These are phyloP conservation scores for Leccinum obscurum DNA, from an alignment of 768 basidiomycete species.

Conservation along the genomic window DNA sequence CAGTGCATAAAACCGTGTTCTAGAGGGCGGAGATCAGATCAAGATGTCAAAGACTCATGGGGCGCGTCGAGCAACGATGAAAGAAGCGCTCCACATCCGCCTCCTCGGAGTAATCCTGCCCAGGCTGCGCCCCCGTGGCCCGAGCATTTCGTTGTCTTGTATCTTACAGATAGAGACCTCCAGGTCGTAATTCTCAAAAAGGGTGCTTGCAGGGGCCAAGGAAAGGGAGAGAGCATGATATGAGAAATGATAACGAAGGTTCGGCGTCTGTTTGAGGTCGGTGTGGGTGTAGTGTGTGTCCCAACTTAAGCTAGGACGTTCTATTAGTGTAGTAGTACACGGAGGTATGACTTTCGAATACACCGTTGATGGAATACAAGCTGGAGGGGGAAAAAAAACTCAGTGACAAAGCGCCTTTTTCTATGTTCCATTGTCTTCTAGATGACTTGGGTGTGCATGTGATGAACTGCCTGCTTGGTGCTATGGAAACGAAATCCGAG, in stretches of 20 bases:
- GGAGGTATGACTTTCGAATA: background rate
- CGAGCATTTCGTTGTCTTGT: too few relatives aligned
- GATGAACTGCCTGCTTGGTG: constrained; percentile 31
- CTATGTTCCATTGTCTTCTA: constrained; percentile 21
- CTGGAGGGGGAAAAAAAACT: background rate
- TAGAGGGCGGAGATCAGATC: too few relatives aligned
- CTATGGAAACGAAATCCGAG: constrained; percentile 3
- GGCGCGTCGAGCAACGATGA: too few relatives aligned
- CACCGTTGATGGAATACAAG: background rate
- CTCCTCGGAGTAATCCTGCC: too few relatives aligned
- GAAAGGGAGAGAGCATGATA: background rate
- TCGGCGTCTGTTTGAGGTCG: background rate
- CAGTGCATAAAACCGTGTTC: too few relatives aligned
- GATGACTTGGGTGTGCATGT: constrained; percentile 26
- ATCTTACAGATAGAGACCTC: too few relatives aligned
- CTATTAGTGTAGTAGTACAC: background rate
- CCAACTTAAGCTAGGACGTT: background rate
- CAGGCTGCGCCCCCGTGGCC: background rate
- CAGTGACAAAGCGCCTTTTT: background rate
- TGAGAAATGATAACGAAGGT: background rate
- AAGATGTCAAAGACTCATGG: too few relatives aligned
- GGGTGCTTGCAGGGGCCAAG: too few relatives aligned
- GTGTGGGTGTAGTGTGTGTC: background rate
- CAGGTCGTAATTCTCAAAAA: too few relatives aligned
- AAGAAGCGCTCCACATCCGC: too few relatives aligned